phyloP scores from a whole-genome alignment of 768 basidiomycete genomes.

The Suillus ampliporus region DNA sequence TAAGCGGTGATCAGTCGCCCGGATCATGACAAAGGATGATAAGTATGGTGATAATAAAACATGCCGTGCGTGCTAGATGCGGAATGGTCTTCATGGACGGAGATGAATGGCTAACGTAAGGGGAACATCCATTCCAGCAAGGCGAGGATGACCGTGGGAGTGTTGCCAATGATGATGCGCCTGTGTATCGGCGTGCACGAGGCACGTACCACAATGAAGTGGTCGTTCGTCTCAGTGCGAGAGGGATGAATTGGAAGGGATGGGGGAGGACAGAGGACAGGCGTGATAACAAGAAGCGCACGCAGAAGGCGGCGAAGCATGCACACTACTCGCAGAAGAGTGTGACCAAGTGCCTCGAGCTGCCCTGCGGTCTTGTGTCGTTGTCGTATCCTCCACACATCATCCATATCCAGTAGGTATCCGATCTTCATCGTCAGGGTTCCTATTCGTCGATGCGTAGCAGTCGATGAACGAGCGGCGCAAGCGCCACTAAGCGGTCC shows the following conservation, averaged over 20 bases:
- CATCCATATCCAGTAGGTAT: slow-evolving; percentile 53
- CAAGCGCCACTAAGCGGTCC: slow-evolving; percentile 40
- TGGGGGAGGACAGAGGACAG: slow-evolving; percentile 45
- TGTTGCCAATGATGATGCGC: slow-evolving; percentile 49
- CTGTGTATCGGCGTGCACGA: slow-evolving; percentile 80
- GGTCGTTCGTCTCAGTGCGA: slow-evolving; percentile 73
- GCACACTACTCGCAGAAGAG: slow-evolving; percentile 54
- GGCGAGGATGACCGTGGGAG: slow-evolving; percentile 34
- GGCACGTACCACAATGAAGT: slow-evolving; percentile 82
- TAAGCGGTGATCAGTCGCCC: slow-evolving; percentile 55
- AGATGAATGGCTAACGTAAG: slow-evolving; percentile 33
- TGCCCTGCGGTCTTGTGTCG: slow-evolving; percentile 69
- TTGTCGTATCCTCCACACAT: slow-evolving; percentile 59
- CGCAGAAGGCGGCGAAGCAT: slow-evolving; percentile 60
- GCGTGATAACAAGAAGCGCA: slow-evolving; percentile 49
- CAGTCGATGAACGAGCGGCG: slow-evolving; percentile 49
- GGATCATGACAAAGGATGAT: slow-evolving; percentile 37
- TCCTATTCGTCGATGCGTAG: slow-evolving; percentile 37
- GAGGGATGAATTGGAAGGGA: slow-evolving; percentile 61
- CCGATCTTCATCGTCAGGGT: slow-evolving; percentile 54
- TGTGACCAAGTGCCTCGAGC: slow-evolving; percentile 61
- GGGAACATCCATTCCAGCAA: slow-evolving; percentile 18
- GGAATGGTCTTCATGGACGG: slow-evolving; percentile 25
- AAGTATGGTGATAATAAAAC: slow-evolving; percentile 52
- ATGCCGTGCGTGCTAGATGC: slow-evolving; percentile 32